Percentiles rank a stretch among this genome's conserved stretches.
These are phyloP conservation scores for Rutstroemia sp. DNA, from an alignment of 2,329 filamentous ascomycete genomes.

Conservation along the genomic window DNA sequence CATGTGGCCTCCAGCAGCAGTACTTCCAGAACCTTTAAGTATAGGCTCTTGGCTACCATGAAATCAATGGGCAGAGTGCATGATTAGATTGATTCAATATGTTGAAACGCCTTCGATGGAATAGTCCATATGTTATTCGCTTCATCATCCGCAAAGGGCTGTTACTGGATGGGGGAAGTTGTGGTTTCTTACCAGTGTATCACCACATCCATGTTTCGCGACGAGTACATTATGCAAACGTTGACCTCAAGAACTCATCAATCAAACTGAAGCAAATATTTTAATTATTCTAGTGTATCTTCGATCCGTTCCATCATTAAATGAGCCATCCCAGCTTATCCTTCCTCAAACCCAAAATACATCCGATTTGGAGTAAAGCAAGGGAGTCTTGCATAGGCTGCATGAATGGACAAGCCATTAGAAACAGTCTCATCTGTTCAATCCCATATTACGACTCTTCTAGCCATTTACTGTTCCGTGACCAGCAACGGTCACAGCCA, in stretches of 20 bases:
- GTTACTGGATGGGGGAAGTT: not conserved
- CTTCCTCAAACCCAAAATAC: not conserved
- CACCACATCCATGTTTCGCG: not conserved
- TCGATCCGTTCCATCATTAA: no score
- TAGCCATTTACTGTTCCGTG: not conserved
- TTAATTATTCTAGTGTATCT: not conserved
- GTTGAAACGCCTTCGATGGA: constrained; percentile 2
- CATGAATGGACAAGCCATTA: not conserved
- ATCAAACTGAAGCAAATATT: constrained; percentile 32
- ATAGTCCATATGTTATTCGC: not conserved
- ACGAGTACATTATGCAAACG: not conserved
- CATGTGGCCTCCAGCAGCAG: not conserved
- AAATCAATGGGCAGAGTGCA: not conserved
- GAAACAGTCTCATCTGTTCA: not conserved
- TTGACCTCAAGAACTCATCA: not conserved
- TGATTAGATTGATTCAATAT: not conserved
- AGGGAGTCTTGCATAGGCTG: not conserved
- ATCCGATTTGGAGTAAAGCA: not conserved
- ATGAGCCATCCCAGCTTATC: not conserved
- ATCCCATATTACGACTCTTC: constrained; percentile 1
- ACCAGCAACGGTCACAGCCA: not conserved
- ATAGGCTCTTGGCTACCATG: not conserved
- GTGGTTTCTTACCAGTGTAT: constrained; percentile 5
- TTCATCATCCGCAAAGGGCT: not conserved
- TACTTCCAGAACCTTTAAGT: constrained; percentile 3